Percentiles rank a stretch among this genome's conserved stretches.
Evolutionary conservation across 495 filamentous ascomycete genomes (phyloP).

Genomic region (Polyplosphaeria fusca): DNA sequence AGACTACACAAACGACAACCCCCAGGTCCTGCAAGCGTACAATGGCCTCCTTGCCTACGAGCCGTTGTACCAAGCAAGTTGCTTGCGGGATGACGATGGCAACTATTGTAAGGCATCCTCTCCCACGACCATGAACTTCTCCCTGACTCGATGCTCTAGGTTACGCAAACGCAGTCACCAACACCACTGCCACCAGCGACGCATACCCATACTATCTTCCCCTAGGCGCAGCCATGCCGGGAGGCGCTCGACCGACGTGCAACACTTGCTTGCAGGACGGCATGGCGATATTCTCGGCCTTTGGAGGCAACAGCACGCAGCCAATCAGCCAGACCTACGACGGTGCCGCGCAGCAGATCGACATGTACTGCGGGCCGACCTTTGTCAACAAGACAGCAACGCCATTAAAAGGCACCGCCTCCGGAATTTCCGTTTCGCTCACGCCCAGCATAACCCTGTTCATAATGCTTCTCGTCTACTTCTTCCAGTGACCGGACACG

Average conservation of each 20-base stretch:
- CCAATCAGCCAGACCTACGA: conserved; percentile 40
- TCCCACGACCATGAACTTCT: too few relatives aligned
- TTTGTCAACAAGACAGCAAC: conserved; percentile 38
- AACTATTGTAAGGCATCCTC: conserved; percentile 61
- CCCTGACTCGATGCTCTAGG: conserved; percentile 33
- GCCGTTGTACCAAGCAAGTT: conserved; percentile 73
- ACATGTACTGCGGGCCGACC: conserved; percentile 37
- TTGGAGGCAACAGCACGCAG: conserved; percentile 38
- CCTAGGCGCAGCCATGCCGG: conserved; percentile 66
- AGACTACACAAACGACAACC: conserved; percentile 65
- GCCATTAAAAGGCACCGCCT: conserved; percentile 28
- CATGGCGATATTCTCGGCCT: conserved; percentile 39
- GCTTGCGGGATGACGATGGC: conserved; percentile 58
- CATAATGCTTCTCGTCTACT: conserved; percentile 29
- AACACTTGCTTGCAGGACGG: conserved; percentile 40
- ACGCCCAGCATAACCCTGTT: conserved; percentile 24
- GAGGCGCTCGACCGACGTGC: conserved; percentile 57
- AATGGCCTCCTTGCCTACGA: conserved; percentile 68
- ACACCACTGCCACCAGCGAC: conserved; percentile 61
- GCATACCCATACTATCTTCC: conserved; percentile 81
- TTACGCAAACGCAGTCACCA: conserved; percentile 83
- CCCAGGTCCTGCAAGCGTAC: conserved; percentile 70
- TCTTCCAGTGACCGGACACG: conserved; percentile 17
- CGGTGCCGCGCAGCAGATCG: conserved; percentile 39
- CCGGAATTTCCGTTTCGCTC: conserved; percentile 4